phyloP scores from a whole-genome alignment of 2,329 filamentous ascomycete genomes.

The Talaromyces sp. region DNA sequence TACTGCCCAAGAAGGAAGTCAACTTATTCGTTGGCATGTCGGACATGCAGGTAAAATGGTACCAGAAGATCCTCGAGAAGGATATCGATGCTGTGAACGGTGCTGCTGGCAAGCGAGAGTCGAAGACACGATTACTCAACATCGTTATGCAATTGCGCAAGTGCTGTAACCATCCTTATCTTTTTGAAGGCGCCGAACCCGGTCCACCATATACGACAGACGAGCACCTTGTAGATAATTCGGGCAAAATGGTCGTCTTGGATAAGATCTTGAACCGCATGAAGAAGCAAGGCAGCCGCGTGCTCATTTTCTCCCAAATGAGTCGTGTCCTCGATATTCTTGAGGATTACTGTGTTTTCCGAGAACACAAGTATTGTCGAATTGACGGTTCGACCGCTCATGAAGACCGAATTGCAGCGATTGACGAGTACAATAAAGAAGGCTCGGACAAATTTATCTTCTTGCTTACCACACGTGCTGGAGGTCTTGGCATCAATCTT shows the following conservation, averaged over 20 bases:
- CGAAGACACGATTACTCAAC: slow-evolving; percentile 92
- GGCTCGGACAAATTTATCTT: slow-evolving; percentile 96
- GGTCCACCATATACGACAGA: slow-evolving; percentile 97
- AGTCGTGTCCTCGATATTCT: slow-evolving; percentile 93
- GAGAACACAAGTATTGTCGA: slow-evolving; percentile 90
- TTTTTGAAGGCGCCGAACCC: slow-evolving; percentile 95
- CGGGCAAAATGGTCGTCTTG: slow-evolving; percentile 95
- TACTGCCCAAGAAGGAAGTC: slow-evolving; percentile 94
- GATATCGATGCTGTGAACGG: slow-evolving; percentile 98
- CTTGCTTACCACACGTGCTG: slow-evolving; percentile 87
- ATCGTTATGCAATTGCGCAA: slow-evolving; percentile 99
- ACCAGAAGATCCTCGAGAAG: slow-evolving; percentile 97
- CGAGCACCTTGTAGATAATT: slow-evolving; percentile 87
- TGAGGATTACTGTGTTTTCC: slow-evolving; percentile 96
- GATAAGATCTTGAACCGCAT: slow-evolving; percentile 85
- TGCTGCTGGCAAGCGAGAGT: slow-evolving; percentile 91
- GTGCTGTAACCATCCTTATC: slow-evolving; percentile 97
- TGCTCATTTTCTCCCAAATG: slow-evolving; percentile 99
- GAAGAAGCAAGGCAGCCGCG: slow-evolving; percentile 79
- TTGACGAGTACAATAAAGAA: slow-evolving; percentile 97
- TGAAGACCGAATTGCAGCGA: slow-evolving; percentile 93
- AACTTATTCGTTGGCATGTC: slow-evolving; percentile 98
- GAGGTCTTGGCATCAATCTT: slow-evolving; percentile 93
- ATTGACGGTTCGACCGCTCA: slow-evolving; percentile 96
- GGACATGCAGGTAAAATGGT: slow-evolving; percentile 99